Percentiles rank a stretch among this genome's conserved stretches.
Conservation (phyloP, 2,329 filamentous ascomycete genomes). For the Sporothrix inflata region DNA sequence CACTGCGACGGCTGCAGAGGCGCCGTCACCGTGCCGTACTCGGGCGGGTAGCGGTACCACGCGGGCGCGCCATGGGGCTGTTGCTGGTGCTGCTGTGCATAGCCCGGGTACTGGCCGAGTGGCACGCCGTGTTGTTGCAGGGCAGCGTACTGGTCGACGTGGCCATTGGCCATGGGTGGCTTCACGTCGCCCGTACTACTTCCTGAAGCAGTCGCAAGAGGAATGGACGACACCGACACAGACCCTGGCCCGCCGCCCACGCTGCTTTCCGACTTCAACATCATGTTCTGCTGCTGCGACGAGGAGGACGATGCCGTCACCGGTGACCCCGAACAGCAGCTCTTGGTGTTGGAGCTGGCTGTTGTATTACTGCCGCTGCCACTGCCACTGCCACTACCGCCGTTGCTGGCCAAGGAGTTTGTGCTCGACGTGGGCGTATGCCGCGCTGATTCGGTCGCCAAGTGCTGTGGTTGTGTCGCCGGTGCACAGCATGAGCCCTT, state of each 20-base stretch:
- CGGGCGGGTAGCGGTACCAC: conserved; percentile 34
- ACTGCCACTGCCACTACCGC: conserved; percentile 10
- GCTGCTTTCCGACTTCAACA: conserved; percentile 26
- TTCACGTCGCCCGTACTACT: background rate
- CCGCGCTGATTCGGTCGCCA: conserved; percentile 17
- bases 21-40: conserved; percentile 33
- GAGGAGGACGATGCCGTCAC: conserved; percentile 27
- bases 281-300: conserved; percentile 19
- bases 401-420: conserved; percentile 29
- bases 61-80: conserved; percentile 23
- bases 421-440: conserved; percentile 34
- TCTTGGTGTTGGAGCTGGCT: conserved; percentile 6
- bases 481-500: conserved; percentile 30
- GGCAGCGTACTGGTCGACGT: background rate
- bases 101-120: conserved; percentile 11
- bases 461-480: conserved; percentile 19
- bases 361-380: background rate
- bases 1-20: conserved; percentile 36
- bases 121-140: background rate
- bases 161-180: background rate
- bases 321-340: conserved; percentile 27
- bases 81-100: background rate
- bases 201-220: background rate
- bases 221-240: conserved; percentile 8
- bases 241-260: background rate